A percentile compares a stretch with the other conserved stretches of the same genome.
Evolutionary conservation across 164 flowering plant species (phyloP).

Genomic region (Aristolochia fimbriata): DNA sequence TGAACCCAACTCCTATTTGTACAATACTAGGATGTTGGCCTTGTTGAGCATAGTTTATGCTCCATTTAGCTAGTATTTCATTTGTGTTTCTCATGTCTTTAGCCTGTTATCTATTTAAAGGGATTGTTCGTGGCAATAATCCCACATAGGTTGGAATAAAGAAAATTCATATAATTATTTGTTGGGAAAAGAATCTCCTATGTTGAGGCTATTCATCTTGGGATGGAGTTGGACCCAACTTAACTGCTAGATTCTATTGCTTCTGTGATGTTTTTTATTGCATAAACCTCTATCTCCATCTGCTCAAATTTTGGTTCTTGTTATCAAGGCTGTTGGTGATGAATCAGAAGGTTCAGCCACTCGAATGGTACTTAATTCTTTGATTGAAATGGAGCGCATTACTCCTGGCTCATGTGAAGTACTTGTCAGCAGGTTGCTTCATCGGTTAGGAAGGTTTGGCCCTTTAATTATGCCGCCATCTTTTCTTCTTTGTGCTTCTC

Average conservation of each 20-base stretch:
- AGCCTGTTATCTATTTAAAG: too few species aligned
- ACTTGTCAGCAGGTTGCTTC: conserved; percentile 58
- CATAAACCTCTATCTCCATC: background rate
- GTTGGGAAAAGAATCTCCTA: too few species aligned
- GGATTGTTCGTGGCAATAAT: too few species aligned
- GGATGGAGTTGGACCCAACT: too few species aligned
- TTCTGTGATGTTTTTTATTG: background rate
- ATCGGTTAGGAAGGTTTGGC: conserved; percentile 65
- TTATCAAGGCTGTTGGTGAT: conserved; percentile 47
- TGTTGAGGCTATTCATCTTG: too few species aligned
- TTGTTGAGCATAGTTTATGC: too few species aligned
- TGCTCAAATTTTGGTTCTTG: background rate
- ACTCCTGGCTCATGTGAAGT: conserved; percentile 77
- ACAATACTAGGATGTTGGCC: too few species aligned
- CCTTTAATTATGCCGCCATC: background rate
- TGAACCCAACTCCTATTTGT: too few species aligned
- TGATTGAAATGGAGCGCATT: conserved; percentile 56
- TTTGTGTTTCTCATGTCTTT: too few species aligned
- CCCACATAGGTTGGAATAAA: too few species aligned
- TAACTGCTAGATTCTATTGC: background rate
- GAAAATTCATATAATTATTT: too few species aligned
- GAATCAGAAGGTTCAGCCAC: conserved; percentile 50
- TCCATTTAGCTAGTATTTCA: too few species aligned
- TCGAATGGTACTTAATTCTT: conserved; percentile 42
- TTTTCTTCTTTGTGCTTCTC: background rate